Evolutionary conservation across 169 alveolate genomes (phyloP), one percentile per base, ranked within the genome.

Genomic region (Eimeria sp.): DNA sequence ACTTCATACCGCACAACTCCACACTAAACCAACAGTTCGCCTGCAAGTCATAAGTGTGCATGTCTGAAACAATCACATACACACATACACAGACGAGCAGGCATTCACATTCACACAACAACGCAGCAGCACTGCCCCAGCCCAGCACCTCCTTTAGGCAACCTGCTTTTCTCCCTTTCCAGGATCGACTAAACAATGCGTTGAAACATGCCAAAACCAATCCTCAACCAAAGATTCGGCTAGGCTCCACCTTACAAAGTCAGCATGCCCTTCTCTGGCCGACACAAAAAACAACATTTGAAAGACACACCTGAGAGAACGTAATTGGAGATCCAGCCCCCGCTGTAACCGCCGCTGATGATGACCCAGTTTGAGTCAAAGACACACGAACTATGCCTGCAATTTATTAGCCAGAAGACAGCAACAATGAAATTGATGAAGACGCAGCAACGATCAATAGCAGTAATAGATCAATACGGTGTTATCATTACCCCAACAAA

Each of bases 31-130:
- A 91, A 54, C 95, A 91, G 80, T 91, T 91, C 45, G 95, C 95
- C 82, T 91, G 95, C 95, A 91, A 30, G 84, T 91, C 95, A 80
- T 91, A 91, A 9, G 95, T 82, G 80, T 91, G 70, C 89, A 91
- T 76, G 65, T 91, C 95, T 91, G 95, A 11, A 63, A 10, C 75
- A 70, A 25, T 14, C 61, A 10, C 75, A 43, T n/a, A 51, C 70
- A 11, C 51, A 49, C 65, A 25, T 45, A 82, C 34, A 82, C 90
- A 49, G 57, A 18, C 61, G 45, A 43, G 34, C 65, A 76, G 65
- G 14, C 30, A 76, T 51, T 16, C 73, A 83, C 30, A n/a, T 25
- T 6, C 51, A 83, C 49, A 43, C 91, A 40, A 61, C 70, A 25
- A 61, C n/a, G 70, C 20, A 61, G 20, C 27, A 61, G 70, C 70